phyloP scores from a whole-genome alignment of 1,284 basidiomycete species.

The Boletus mariae region DNA sequence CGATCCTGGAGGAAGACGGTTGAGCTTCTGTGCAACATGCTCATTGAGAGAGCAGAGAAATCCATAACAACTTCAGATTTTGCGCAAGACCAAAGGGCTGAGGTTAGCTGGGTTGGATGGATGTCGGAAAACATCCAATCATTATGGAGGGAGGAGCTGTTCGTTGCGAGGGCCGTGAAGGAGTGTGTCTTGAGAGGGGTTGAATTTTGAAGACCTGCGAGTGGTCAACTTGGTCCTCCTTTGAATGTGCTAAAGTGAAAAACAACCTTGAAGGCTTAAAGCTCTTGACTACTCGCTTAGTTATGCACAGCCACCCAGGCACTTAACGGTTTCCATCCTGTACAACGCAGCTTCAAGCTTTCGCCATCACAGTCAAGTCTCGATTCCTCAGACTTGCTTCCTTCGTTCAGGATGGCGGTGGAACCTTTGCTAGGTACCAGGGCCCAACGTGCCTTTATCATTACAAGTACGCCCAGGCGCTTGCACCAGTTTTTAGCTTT shows the following conservation, averaged over 20 bases:
- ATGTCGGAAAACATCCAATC: conserved; percentile 32
- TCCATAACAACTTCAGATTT: neutral
- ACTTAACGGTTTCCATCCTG: neutral
- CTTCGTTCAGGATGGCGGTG: conserved; percentile 49
- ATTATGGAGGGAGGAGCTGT: conserved; percentile 49
- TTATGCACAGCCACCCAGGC: conserved; percentile 2
- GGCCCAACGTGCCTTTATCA: conserved; percentile 63
- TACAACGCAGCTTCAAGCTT: conserved; percentile 2
- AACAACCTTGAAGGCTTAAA: too few relatives aligned
- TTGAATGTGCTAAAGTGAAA: too few relatives aligned
- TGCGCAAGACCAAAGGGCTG: neutral
- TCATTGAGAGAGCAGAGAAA: conserved; percentile 33
- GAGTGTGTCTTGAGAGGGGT: conserved; percentile 40
- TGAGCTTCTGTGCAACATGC: conserved; percentile 35
- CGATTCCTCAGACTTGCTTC: conserved; percentile 12
- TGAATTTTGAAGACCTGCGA: conserved; percentile 17
- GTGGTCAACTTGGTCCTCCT: too few relatives aligned
- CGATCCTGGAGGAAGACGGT: conserved; percentile 35
- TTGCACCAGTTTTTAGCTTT: conserved; percentile 1
- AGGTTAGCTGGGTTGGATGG: conserved; percentile 31
- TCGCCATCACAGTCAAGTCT: conserved; percentile 11
- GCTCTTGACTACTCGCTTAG: neutral
- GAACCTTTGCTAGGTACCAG: conserved; percentile 63
- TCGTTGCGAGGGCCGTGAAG: conserved; percentile 49
- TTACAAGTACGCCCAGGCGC: conserved; percentile 48